Percentiles rank a stretch among this genome's conserved stretches.
These are phyloP conservation scores for Talaromyces adpressus DNA, from an alignment of 495 filamentous ascomycete genomes.

Conservation along the genomic window DNA sequence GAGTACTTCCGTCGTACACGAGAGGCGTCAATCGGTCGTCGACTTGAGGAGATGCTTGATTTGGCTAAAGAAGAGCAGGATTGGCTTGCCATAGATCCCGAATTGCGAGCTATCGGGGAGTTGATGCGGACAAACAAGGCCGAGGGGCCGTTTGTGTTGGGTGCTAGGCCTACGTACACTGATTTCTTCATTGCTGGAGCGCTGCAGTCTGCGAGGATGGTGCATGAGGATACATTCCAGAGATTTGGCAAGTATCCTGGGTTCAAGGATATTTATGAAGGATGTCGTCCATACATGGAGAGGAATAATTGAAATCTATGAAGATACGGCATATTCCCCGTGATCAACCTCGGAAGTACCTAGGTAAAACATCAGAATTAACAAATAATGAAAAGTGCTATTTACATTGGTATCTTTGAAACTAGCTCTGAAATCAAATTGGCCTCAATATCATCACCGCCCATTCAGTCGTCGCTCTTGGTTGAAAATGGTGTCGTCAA, in stretches of 20 bases:
- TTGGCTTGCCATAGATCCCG: slow-evolving; percentile 19
- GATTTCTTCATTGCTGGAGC: slow-evolving; percentile 34
- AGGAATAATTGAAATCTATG: slow-evolving; percentile 20
- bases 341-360: too few relatives aligned
- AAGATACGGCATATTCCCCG: too few relatives aligned
- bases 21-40: slow-evolving; percentile 24
- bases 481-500: neutral
- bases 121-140: slow-evolving; percentile 25
- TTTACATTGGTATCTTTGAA: too few relatives aligned
- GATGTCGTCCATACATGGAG: slow-evolving; percentile 29
- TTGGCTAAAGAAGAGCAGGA: slow-evolving; percentile 22
- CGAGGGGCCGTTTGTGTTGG: slow-evolving; percentile 32
- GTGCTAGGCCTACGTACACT: slow-evolving; percentile 21
- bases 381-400: neutral
- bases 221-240: slow-evolving; percentile 29
- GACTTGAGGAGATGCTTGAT: slow-evolving; percentile 28
- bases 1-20: slow-evolving; percentile 33
- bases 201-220: slow-evolving; percentile 25
- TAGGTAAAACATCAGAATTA: neutral
- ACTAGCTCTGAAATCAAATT: neutral
- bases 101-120: slow-evolving; percentile 19
- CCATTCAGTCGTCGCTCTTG: neutral
- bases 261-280: slow-evolving; percentile 28
- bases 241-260: slow-evolving; percentile 21
- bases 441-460: neutral